Percentiles rank a stretch among this genome's conserved stretches.
These are phyloP conservation scores for Tetrapisispora fleetii DNA, from an alignment of 805 yeast genomes.

Conservation along the genomic window DNA sequence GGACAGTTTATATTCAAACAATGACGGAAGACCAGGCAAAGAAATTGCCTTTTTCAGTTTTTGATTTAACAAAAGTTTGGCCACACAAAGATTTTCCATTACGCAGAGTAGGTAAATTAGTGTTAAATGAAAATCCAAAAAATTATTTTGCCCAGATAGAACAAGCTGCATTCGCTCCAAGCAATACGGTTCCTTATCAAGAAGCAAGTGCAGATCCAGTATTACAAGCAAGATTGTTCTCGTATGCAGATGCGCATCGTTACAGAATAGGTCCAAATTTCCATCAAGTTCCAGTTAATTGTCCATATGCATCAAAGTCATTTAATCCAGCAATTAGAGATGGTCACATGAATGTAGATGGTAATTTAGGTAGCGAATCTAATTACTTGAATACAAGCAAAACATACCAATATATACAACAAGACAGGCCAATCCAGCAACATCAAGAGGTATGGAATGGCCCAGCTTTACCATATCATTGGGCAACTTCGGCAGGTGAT, in stretches of 20 bases:
- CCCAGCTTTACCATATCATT: slow-evolving; percentile 76
- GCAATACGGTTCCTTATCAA: slow-evolving; percentile 76
- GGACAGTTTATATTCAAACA: slow-evolving; percentile 79
- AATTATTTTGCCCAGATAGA: slow-evolving; percentile 84
- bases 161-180: slow-evolving; percentile 79
- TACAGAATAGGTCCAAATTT: slow-evolving; percentile 69
- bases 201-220: slow-evolving; percentile 81
- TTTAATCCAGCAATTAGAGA: slow-evolving; percentile 73
- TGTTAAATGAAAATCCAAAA: slow-evolving; percentile 71
- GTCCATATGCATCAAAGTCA: slow-evolving; percentile 52
- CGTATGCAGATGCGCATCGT: slow-evolving; percentile 80
- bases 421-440: slow-evolving; percentile 36
- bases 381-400: slow-evolving; percentile 54
- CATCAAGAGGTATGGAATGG: slow-evolving; percentile 78
- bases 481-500: slow-evolving; percentile 56
- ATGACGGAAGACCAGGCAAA: slow-evolving; percentile 80
- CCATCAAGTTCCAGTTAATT: slow-evolving; percentile 80
- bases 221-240: slow-evolving; percentile 68
- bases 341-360: slow-evolving; percentile 63
- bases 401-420: slow-evolving; percentile 25
- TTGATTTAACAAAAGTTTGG: slow-evolving; percentile 90
- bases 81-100: slow-evolving; percentile 79
- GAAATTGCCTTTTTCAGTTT: slow-evolving; percentile 67
- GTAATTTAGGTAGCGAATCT: slow-evolving; percentile 69
- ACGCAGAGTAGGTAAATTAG: slow-evolving; percentile 74